Conservation (phyloP, 1,284 basidiomycete species). For the Meira miltonrushii region DNA sequence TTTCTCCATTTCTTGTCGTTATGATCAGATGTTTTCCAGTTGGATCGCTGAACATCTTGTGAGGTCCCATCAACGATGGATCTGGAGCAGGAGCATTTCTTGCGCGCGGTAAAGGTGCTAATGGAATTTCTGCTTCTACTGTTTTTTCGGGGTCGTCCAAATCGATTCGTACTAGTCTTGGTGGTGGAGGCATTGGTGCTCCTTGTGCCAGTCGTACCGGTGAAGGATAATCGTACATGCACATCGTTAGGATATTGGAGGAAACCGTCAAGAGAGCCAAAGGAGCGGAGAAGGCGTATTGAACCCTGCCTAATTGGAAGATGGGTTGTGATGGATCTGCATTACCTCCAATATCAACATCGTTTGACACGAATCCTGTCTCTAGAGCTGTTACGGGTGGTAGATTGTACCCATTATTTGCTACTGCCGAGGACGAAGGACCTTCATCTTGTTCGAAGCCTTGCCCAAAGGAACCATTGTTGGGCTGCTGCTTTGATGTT, state of each 20-base stretch:
- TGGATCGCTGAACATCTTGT: constrained; percentile 61
- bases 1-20: constrained; percentile 80
- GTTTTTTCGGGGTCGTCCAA: constrained; percentile 47
- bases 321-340: constrained; percentile 25
- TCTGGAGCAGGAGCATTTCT: constrained; percentile 29
- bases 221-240: constrained; percentile 30
- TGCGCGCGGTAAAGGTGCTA: constrained; percentile 30
- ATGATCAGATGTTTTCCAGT: constrained; percentile 83
- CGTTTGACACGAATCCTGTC: constrained; percentile 41
- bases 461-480: not conserved
- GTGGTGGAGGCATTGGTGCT: constrained; percentile 14
- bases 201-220: constrained; percentile 10
- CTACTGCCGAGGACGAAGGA: not conserved
- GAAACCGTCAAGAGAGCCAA: constrained; percentile 41
- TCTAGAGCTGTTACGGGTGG: constrained; percentile 20
- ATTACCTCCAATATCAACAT: constrained; percentile 13
- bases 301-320: constrained; percentile 48
- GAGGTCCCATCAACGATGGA: constrained; percentile 17
- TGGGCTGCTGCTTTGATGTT: not conserved
- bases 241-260: constrained; percentile 48
- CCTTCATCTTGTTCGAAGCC: constrained; percentile 7
- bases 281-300: constrained; percentile 49
- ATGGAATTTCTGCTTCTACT: constrained; percentile 41
- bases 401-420: not conserved
- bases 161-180: constrained; percentile 44